Evolutionary conservation across 1,284 basidiomycete species (phyloP), one percentile per base, ranked within the genome.

Genomic region (Anthracocystis walkeri): DNA sequence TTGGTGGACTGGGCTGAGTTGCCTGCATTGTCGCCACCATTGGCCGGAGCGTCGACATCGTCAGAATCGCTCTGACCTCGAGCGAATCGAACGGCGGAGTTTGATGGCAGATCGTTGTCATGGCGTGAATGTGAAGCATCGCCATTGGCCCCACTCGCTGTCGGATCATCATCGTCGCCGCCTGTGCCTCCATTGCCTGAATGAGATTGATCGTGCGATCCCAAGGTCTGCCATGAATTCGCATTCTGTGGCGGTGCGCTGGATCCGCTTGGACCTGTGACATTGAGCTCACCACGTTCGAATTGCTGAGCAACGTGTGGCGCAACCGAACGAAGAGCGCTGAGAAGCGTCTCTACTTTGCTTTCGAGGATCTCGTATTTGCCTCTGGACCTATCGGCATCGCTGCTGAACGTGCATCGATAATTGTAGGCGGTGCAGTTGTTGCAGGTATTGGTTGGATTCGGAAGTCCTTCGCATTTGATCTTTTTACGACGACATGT

Each of bases 291-390:
- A 27, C 81, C 81, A 7, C 61, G 54, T 20, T 81, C 75, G 23
- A 69, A 82, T 27, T 80, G 75, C 29, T 55, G 64, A 12, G 81
- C 81, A 3, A 81, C 51, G 16, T 80, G 76, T 1, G 81, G 81
- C 7, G 78, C 77, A 11, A 80, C 79, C n/a, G 64, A 67, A 3
- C 78, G 69, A 4, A 82, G 70, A 20, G 78, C 72, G 27, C 70
- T 67, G 46, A 81, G 71, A 2, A 82, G 63, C 11, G 79, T 80
- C n/a, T 81, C 77, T 21, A 76, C 74, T 35, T 77, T 79, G 60
- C 76, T 66, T 64, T 82, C 81, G n/a, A 82, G 65, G 41, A 82
- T 82, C 61, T 82, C 81, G 68, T 81, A 82, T 41, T 80, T 79
- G 63, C 81, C 79, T 25, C 79, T 59, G 18, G 69, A 78, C 3